Conservation (phyloP, 768 basidiomycete genomes). For the Rhodotorula graminis region DNA sequence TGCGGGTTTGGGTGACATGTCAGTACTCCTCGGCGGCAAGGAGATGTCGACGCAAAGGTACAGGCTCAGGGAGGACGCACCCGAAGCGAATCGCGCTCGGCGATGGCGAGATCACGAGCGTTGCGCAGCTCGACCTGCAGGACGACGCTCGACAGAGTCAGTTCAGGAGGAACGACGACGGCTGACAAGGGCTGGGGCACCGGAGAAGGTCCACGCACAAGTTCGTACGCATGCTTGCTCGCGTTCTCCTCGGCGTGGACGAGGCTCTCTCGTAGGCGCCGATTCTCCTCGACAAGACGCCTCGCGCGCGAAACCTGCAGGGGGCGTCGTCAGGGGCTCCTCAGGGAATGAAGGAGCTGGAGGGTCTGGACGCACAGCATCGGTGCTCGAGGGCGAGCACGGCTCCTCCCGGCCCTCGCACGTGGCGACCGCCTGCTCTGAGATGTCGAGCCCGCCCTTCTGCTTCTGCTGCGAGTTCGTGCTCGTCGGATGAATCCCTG, state of each 20-base stretch:
- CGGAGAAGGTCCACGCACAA: not conserved
- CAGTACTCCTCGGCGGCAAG: not conserved
- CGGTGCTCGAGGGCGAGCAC: not conserved
- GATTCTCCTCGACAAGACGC: not conserved
- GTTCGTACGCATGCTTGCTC: not conserved
- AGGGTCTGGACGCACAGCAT: not conserved
- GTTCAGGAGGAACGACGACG: no score
- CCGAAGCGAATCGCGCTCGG: not conserved
- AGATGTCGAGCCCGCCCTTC: not conserved
- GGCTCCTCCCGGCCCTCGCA: not conserved
- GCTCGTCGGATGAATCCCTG: not conserved
- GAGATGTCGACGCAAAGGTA: not conserved
- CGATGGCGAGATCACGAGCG: not conserved
- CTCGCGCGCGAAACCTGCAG: not conserved
- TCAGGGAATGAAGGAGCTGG: no score
- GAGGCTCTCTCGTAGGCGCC: not conserved
- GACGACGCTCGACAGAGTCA: no score
- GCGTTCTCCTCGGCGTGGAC: no score
- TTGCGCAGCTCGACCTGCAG: not conserved
- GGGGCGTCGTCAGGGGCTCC: no score
- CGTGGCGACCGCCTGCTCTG: no score
- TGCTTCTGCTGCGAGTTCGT: not conserved
- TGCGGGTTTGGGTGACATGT: not conserved
- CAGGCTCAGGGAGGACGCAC: not conserved
- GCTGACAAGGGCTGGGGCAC: no score